Percentiles rank a stretch among this genome's conserved stretches.
Conservation (phyloP, 495 filamentous ascomycete species). For the Annulohypoxylon moriforme region DNA sequence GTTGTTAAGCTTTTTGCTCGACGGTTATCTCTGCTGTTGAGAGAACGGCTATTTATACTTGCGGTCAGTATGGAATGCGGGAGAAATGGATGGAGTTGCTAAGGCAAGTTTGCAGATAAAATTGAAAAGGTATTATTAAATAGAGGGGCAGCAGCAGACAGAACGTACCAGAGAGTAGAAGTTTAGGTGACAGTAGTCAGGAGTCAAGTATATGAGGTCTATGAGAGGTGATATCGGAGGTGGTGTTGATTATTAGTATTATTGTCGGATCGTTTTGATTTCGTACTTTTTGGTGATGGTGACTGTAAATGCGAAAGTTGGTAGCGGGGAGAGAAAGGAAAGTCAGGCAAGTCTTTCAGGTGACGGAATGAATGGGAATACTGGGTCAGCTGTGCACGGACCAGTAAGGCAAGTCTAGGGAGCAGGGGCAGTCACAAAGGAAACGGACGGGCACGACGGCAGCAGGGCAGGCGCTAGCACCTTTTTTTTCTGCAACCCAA, state of each 20-base stretch:
- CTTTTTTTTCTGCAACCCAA: constrained; percentile 27
- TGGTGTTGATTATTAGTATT: constrained; percentile 25
- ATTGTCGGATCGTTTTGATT: constrained; percentile 14
- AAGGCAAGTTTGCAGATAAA: constrained; percentile 30
- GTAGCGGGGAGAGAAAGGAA: constrained; percentile 38
- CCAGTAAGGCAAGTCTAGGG: constrained; percentile 6
- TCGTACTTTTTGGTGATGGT: constrained; percentile 20
- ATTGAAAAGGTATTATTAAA: constrained; percentile 30
- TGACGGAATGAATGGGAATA: constrained; percentile 42
- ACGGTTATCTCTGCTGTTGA: constrained; percentile 44
- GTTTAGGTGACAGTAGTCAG: constrained; percentile 7
- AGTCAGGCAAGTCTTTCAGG: constrained; percentile 43
- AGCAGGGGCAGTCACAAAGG: constrained; percentile 17
- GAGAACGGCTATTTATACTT: constrained; percentile 45
- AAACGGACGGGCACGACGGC: neutral
- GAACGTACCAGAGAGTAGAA: constrained; percentile 27
- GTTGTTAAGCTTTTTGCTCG: constrained; percentile 28
- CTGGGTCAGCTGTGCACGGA: constrained; percentile 22
- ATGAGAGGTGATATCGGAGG: neutral
- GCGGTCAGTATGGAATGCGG: constrained; percentile 48
- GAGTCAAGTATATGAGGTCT: constrained; percentile 20
- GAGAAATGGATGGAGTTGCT: constrained; percentile 41
- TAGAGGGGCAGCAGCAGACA: neutral
- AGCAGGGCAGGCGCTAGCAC: constrained; percentile 31
- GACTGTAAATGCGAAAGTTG: constrained; percentile 25